Evolutionary conservation across 805 yeast species (phyloP).

Genomic region (Helenozyma baotianmanensis): DNA sequence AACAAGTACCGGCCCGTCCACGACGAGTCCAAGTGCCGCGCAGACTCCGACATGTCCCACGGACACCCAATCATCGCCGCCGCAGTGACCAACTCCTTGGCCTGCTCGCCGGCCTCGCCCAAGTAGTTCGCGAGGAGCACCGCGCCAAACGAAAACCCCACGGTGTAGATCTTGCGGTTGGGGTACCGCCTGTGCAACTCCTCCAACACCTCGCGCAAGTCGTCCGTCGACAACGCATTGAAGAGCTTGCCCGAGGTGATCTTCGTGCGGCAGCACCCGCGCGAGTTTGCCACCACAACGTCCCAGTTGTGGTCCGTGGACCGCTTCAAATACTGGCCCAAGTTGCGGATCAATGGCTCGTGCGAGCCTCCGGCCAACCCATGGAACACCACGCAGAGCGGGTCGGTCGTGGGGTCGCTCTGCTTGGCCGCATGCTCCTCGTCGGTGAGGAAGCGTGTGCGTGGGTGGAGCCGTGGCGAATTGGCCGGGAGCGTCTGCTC

Average conservation of each 20-base stretch:
- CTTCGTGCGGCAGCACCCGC: conserved; percentile 73
- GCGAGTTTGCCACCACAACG: conserved; percentile 60
- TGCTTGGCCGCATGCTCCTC: conserved; percentile 35
- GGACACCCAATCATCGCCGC: conserved; percentile 62
- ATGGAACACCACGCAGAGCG: conserved; percentile 63
- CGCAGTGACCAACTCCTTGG: conserved; percentile 36
- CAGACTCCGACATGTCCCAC: conserved; percentile 63
- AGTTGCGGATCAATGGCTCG: conserved; percentile 66
- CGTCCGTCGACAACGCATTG: conserved; percentile 69
- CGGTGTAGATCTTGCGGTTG: conserved; percentile 54
- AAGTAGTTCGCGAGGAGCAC: conserved; percentile 66
- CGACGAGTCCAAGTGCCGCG: conserved; percentile 36
- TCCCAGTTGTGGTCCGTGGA: conserved; percentile 43
- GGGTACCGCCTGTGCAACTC: conserved; percentile 52
- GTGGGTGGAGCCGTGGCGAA: conserved; percentile 40
- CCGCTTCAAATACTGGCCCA: conserved; percentile 37
- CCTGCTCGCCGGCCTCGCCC: conserved; percentile 47
- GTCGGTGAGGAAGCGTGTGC: conserved; percentile 50
- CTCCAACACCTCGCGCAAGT: conserved; percentile 52
- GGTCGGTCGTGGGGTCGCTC: conserved; percentile 35
- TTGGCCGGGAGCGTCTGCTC: conserved; percentile 29
- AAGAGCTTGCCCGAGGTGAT: conserved; percentile 67
- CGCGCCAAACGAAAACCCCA: conserved; percentile 83
- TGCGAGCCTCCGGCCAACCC: conserved; percentile 87
- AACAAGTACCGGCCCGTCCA: conserved; percentile 33